phyloP scores from a whole-genome alignment of 495 filamentous ascomycete species.

The Sabuloglossum arenarium region DNA sequence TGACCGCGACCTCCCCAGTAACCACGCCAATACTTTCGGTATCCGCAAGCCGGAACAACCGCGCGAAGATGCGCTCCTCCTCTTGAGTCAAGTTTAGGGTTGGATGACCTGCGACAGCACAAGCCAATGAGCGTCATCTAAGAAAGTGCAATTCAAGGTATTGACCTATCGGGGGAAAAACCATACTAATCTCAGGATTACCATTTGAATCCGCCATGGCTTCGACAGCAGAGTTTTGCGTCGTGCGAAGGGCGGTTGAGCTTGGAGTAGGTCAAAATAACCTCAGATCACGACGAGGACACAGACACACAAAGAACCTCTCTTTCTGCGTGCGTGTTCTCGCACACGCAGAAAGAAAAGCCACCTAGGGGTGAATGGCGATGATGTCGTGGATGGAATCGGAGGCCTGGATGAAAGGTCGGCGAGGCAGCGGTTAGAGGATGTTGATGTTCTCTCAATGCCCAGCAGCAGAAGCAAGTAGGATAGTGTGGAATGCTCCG shows the following conservation, averaged over 20 bases:
- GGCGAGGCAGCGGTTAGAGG: background rate
- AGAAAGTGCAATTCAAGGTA: background rate
- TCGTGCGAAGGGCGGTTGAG: background rate
- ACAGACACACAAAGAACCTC: background rate
- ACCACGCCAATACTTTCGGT: constrained; percentile 80
- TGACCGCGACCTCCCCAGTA: constrained; percentile 86
- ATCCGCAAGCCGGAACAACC: constrained; percentile 79
- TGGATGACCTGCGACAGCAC: constrained; percentile 26
- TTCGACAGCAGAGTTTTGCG: background rate
- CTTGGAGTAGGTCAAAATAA: background rate
- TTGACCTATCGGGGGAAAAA: background rate
- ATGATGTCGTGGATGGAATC: background rate
- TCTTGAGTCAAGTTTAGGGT: constrained; percentile 76
- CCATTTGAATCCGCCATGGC: constrained; percentile 1
- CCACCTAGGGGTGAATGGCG: background rate
- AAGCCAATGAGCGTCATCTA: background rate
- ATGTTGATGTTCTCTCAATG: background rate
- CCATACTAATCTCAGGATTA: background rate
- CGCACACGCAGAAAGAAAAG: background rate
- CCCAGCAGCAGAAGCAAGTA: too few species aligned
- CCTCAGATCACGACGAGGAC: background rate
- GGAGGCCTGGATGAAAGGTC: background rate
- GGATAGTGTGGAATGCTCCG: too few species aligned
- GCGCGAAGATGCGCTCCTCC: constrained; percentile 81
- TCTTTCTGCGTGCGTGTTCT: background rate